A percentile compares a stretch with the other conserved stretches of the same genome.
phyloP scores from a whole-genome alignment of 2,329 filamentous ascomycete genomes.

The Didymella glomerata region DNA sequence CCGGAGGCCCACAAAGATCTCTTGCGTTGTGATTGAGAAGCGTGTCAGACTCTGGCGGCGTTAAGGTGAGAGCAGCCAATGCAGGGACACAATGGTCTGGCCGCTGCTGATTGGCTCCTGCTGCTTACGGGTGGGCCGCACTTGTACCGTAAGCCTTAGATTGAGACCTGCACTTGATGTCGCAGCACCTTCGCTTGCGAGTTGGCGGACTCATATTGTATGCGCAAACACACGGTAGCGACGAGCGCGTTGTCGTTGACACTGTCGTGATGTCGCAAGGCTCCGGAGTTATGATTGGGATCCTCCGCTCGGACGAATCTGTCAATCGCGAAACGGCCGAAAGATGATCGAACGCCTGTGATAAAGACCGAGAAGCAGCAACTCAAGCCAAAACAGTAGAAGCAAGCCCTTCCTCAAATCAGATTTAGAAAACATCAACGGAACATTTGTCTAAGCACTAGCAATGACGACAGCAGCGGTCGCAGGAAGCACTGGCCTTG shows the following conservation, averaged over 20 bases:
- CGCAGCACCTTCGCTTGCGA: neutral
- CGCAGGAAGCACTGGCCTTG: constrained; percentile 72
- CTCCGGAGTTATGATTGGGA: constrained; percentile 4
- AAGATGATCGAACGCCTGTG: constrained; percentile 1
- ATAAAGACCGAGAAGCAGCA: constrained; percentile 10
- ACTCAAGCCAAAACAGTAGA: neutral
- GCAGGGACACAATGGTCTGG: neutral
- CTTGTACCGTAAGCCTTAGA: neutral
- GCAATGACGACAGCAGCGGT: constrained; percentile 62
- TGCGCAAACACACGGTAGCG: neutral
- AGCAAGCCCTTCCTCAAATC: neutral
- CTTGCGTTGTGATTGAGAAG: neutral
- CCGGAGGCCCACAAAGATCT: neutral
- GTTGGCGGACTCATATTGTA: neutral
- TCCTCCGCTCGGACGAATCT: constrained; percentile 14
- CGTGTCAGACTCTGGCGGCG: neutral
- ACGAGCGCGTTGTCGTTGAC: neutral
- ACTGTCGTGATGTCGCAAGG: neutral
- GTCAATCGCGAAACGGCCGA: constrained; percentile 10
- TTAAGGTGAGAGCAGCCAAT: neutral
- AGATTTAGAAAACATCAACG: neutral
- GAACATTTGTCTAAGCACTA: neutral
- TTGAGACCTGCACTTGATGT: neutral
- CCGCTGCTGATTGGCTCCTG: constrained; percentile 10
- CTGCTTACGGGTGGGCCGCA: neutral